These are phyloP conservation scores for Penicillium paradoxum DNA, from an alignment of 495 filamentous ascomycete species.

Conservation along the genomic window DNA sequence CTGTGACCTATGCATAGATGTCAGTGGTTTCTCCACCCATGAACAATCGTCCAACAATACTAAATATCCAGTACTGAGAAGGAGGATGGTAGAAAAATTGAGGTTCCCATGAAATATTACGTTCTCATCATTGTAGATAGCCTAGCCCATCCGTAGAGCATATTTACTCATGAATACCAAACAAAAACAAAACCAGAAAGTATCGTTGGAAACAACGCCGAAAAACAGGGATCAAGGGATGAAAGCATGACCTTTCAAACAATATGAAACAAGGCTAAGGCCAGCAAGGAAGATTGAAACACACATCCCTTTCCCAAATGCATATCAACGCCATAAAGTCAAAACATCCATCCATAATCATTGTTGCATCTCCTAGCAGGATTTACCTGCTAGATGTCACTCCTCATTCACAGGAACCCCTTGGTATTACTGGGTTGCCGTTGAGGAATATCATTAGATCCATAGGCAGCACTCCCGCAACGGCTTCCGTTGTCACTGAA, in stretches of 20 bases:
- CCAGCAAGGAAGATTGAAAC: slow-evolving; percentile 11
- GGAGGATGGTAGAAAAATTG: neutral
- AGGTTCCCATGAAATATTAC: neutral
- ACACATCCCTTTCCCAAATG: slow-evolving; percentile 19
- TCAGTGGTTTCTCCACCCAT: too few relatives aligned
- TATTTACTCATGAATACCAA: slow-evolving; percentile 13
- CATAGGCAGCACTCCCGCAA: slow-evolving; percentile 36
- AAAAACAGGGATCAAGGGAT: slow-evolving; percentile 9
- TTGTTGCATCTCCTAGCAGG: slow-evolving; percentile 14
- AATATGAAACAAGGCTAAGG: slow-evolving; percentile 17
- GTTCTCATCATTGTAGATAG: slow-evolving; percentile 14
- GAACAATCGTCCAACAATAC: neutral
- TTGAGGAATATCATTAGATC: slow-evolving; percentile 36
- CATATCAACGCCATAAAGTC: slow-evolving; percentile 18
- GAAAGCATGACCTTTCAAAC: slow-evolving; percentile 12
- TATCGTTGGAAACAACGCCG: slow-evolving; percentile 1
- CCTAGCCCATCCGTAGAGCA: slow-evolving; percentile 1
- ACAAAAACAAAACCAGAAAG: neutral
- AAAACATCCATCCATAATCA: slow-evolving; percentile 7
- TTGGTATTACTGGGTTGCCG: slow-evolving; percentile 48
- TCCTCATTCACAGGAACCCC: slow-evolving; percentile 41
- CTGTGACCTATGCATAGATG: too few relatives aligned
- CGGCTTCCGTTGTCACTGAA: slow-evolving; percentile 42
- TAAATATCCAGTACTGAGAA: neutral
- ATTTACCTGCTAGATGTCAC: slow-evolving; percentile 15